These are phyloP conservation scores for Citrullus colocynthis DNA, from an alignment of 306 rosid species.

Conservation along the genomic window DNA sequence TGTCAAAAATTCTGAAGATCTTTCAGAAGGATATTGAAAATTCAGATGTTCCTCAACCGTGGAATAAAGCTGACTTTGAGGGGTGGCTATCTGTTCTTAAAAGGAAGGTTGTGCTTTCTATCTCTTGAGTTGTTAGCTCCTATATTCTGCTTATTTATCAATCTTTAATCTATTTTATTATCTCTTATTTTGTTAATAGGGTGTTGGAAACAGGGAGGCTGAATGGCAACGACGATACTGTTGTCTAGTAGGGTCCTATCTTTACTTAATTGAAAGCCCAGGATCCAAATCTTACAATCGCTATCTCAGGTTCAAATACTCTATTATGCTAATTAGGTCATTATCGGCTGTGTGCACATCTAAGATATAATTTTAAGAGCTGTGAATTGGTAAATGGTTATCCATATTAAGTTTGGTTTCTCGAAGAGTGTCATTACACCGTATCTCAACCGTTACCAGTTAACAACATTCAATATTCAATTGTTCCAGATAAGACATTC, in stretches of 20 bases:
- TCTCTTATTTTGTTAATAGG: constrained; percentile 35
- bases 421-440: background rate
- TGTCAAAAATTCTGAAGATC: constrained; percentile 72
- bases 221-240: constrained; percentile 80
- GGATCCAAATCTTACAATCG: constrained; percentile 73
- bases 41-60: constrained; percentile 50
- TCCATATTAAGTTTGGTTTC: background rate
- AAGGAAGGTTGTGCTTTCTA: constrained; percentile 55
- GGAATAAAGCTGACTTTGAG: constrained; percentile 89
- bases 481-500: background rate
- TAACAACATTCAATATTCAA: too few species aligned
- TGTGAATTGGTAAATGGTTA: background rate
- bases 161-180: background rate
- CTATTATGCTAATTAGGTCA: background rate
- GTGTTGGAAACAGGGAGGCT: constrained; percentile 93
- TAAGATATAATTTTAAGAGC: background rate
- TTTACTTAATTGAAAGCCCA: constrained; percentile 82
- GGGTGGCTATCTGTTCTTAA: constrained; percentile 80
- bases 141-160: background rate
- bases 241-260: constrained; percentile 81
- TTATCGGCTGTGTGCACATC: background rate
- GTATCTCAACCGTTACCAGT: background rate
- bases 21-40: constrained; percentile 54
- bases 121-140: background rate
- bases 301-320: constrained; percentile 47